Percentiles rank a stretch among this genome's conserved stretches.
phyloP scores from a whole-genome alignment of 73 alveolate genomes.

The Paramecium tetraurelia region DNA sequence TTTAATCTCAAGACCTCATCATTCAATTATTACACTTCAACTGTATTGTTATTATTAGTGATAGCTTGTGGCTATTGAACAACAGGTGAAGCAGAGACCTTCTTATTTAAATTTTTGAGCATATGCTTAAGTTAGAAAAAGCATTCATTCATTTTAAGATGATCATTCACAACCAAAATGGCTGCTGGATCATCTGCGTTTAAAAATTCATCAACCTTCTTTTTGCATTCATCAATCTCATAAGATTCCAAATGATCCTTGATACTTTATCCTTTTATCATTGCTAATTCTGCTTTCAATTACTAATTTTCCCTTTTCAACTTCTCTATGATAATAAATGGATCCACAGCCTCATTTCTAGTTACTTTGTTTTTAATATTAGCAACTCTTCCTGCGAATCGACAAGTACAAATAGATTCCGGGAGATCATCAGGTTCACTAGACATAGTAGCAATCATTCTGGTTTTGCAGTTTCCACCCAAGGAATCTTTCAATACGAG shows the following conservation, averaged over 20 bases:
- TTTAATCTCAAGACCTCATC: conserved; percentile 79
- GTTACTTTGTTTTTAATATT: conserved; percentile 92
- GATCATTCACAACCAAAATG: conserved; percentile 85
- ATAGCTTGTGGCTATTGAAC: background rate
- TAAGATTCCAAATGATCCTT: conserved; percentile 87
- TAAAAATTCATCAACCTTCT: conserved; percentile 85
- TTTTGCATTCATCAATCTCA: conserved; percentile 92
- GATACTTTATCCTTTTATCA: conserved; percentile 91
- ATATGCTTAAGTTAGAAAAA: conserved; percentile 88
- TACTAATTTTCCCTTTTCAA: conserved; percentile 95
- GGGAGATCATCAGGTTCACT: conserved; percentile 87
- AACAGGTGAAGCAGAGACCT: background rate
- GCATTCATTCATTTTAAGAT: conserved; percentile 93
- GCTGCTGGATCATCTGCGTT: conserved; percentile 81
- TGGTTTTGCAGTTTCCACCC: conserved; percentile 98
- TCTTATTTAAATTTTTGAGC: conserved; percentile 62
- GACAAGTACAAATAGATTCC: conserved; percentile 89
- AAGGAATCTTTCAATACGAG: conserved; percentile 92
- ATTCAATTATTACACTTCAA: conserved; percentile 22
- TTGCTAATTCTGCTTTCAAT: conserved; percentile 93
- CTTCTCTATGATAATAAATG: conserved; percentile 92
- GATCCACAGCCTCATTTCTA: conserved; percentile 96
- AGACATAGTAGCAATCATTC: conserved; percentile 95
- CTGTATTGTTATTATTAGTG: background rate
- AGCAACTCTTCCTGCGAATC: conserved; percentile 98